Evolutionary conservation across 2,329 filamentous ascomycete genomes (phyloP), one percentile per base, ranked within the genome.

Genomic region (Neofusicoccum ribis): DNA sequence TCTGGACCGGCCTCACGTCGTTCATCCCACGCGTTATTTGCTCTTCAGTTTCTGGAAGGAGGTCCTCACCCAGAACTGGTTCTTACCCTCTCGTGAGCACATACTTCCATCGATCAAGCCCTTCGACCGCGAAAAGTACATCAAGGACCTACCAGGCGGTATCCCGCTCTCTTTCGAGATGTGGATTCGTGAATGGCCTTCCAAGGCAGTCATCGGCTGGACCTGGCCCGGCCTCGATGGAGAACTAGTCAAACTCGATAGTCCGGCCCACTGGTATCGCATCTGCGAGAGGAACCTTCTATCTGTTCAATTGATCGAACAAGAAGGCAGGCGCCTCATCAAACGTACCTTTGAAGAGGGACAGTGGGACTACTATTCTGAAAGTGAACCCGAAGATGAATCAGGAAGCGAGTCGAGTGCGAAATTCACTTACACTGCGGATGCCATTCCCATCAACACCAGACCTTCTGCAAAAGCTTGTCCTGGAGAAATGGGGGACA

Each of bases 181-280:
- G n/a, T 59, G 54, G 54, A n/a, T 59, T 6, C 54, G 54, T 9
- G 54, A 59, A 11, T 59, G 54, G 54, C 54, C 54, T 23, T 23
- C 54, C 36, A 14, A 36, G 7, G 54, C 54, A 27, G 54, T 44
- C 11, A 44, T 59, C 2, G 54, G 54, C 17, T 59, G 54, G 54
- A 41, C 43, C 4, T 59, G 54, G 54, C 54, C 54, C 14, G 54
- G 54, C 3, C 37, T 58, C 9, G 17, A 47, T 17, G 44, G 44
- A 3, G 23, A 47, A 3, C 3, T 23, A 3, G 11, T 47, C 9
- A 20, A 20, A 0, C 44, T 5, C 27, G 6, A 31, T 43, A n/a
- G 41, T n/a, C 41, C 3, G n/a, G 2, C 17, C 17, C 6, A 17
- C 46, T 47, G 46, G 46, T 47, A 31, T 31, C 27, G 27, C 27